These are phyloP conservation scores for Lanmaoa rubissima DNA, from an alignment of 768 basidiomycete species.

Conservation along the genomic window DNA sequence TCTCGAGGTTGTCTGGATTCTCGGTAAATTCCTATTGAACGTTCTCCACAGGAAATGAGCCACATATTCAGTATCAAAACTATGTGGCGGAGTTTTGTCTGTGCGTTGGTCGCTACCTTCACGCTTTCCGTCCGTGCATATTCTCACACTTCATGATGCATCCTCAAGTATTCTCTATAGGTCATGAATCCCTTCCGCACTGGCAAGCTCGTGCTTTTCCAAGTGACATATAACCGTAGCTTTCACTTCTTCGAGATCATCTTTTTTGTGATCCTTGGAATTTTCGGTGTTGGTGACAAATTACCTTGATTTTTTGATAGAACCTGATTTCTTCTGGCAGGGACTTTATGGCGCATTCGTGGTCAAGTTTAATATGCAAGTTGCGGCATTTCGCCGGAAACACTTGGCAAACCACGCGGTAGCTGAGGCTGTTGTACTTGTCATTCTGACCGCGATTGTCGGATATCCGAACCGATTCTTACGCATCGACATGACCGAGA, in stretches of 20 bases:
- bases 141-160: constrained; percentile 17
- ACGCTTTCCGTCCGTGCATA: constrained; percentile 77
- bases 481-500: constrained; percentile 96
- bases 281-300: constrained; percentile 77
- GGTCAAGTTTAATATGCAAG: constrained; percentile 95
- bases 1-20: neutral
- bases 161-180: constrained; percentile 41
- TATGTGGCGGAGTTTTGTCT: constrained; percentile 98
- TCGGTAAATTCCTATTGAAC: neutral
- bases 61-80: constrained; percentile 95
- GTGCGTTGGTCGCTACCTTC: constrained; percentile 94
- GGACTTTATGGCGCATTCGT: constrained; percentile 97
- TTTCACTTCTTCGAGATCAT: constrained; percentile 99
- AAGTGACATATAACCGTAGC: constrained; percentile 94
- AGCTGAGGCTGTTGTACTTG: constrained; percentile 84
- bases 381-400: constrained; percentile 91
- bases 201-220: constrained; percentile 96
- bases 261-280: constrained; percentile 91
- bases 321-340: constrained; percentile 40
- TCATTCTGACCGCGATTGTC: constrained; percentile 84
- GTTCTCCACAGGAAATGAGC: constrained; percentile 86
- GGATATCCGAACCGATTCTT: constrained; percentile 95
- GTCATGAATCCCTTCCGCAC: constrained; percentile 99
- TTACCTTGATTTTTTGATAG: neutral
- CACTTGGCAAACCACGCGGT: constrained; percentile 82